These are phyloP conservation scores for Wickerhamiella sergipiensis DNA, from an alignment of 805 yeast genomes.

Conservation along the genomic window DNA sequence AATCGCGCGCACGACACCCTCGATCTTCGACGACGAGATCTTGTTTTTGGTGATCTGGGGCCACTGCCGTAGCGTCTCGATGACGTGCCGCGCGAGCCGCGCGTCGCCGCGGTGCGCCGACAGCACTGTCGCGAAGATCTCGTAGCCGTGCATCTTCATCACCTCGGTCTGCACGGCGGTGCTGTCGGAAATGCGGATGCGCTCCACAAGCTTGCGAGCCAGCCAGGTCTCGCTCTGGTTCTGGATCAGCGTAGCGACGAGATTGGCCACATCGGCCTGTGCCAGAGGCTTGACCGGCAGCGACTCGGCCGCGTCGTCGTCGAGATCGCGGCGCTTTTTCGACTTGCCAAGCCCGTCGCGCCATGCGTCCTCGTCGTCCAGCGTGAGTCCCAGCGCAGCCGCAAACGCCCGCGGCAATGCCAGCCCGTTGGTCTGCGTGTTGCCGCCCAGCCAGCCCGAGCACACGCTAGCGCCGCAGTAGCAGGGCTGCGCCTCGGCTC, in stretches of 20 bases:
- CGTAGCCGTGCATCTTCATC: conserved; percentile 75
- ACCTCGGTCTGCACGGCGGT: conserved; percentile 41
- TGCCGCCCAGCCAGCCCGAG: conserved; percentile 89
- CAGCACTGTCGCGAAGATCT: conserved; percentile 53
- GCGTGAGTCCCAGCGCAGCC: conserved; percentile 66
- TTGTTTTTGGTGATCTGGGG: conserved; percentile 67
- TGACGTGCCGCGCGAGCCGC: conserved; percentile 33
- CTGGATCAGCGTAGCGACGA: conserved; percentile 71
- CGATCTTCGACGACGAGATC: conserved; percentile 61
- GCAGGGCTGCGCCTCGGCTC: conserved; percentile 88
- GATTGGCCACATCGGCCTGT: conserved; percentile 54
- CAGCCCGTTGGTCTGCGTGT: conserved; percentile 89
- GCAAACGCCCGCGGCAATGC: conserved; percentile 70
- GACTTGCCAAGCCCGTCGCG: conserved; percentile 9
- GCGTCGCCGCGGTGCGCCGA: conserved; percentile 29
- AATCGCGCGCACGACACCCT: conserved; percentile 40
- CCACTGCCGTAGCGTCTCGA: conserved; percentile 48
- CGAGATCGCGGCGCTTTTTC: conserved; percentile 36
- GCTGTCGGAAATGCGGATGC: conserved; percentile 45
- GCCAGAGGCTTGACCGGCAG: conserved; percentile 40
- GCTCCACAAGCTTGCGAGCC: conserved; percentile 48
- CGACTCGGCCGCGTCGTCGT: conserved; percentile 32
- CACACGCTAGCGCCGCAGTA: conserved; percentile 90
- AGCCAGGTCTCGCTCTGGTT: conserved; percentile 44
- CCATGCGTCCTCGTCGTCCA: conserved; percentile 48